Percentiles rank a stretch among this genome's conserved stretches.
These are phyloP conservation scores for Colletotrichum tropicale DNA, from an alignment of 2,329 filamentous ascomycete genomes.

Conservation along the genomic window DNA sequence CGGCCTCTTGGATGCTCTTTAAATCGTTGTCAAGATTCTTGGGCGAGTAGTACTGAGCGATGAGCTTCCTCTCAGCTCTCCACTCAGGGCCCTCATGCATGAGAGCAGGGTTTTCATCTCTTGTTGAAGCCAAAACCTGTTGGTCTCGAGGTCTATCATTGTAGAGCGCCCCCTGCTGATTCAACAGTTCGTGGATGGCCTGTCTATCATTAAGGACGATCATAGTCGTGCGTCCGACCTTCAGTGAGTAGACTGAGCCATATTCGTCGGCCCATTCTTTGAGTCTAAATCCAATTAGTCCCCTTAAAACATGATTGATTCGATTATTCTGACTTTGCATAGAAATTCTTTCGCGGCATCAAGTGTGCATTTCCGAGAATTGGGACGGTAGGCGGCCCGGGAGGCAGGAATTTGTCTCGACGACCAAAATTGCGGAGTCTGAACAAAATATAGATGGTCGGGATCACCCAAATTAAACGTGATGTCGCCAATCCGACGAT, in stretches of 20 bases:
- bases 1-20: constrained; percentile 46
- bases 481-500: background rate
- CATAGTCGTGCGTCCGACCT: constrained; percentile 42
- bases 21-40: constrained; percentile 46
- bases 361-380: constrained; percentile 44
- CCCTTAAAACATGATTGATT: background rate
- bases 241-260: constrained; percentile 46
- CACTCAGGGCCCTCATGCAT: constrained; percentile 51
- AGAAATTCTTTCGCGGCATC: constrained; percentile 7
- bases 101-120: constrained; percentile 21
- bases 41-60: constrained; percentile 51
- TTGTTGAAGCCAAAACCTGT: background rate
- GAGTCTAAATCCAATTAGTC: constrained; percentile 32
- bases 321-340: background rate
- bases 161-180: constrained; percentile 48
- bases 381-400: constrained; percentile 43
- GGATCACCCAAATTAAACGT: background rate
- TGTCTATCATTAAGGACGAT: constrained; percentile 44
- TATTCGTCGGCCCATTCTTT: constrained; percentile 47
- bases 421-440: background rate
- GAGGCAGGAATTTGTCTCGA: constrained; percentile 1
- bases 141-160: constrained; percentile 38
- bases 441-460: background rate
- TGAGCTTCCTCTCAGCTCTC: constrained; percentile 48
- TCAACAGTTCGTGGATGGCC: constrained; percentile 45